Conservation (phyloP, 208 protist species). For the Vickermania ingenoplastis region DNA sequence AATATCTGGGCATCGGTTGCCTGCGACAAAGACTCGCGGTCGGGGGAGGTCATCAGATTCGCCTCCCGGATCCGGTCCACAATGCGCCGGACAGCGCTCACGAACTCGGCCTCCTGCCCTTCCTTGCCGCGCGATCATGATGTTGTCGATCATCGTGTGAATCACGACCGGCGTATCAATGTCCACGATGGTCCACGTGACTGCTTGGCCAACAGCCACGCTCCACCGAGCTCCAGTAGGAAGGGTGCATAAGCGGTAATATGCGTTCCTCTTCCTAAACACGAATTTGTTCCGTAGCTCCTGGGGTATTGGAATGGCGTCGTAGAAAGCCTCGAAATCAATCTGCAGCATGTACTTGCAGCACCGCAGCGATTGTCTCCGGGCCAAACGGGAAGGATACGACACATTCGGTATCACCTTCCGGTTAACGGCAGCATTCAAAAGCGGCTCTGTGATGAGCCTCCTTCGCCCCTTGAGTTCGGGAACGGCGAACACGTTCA, state of each 20-base stretch:
- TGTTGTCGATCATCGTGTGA: constrained; percentile 5
- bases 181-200: constrained; percentile 5
- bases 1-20: not conserved
- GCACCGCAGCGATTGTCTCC: constrained; percentile 4
- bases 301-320: constrained; percentile 3
- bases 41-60: constrained; percentile 1
- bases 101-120: constrained; percentile 1
- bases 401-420: not conserved
- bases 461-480: not conserved
- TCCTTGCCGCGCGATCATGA: not conserved
- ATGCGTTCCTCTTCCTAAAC: not conserved
- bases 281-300: constrained; percentile 2
- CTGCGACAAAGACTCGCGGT: not conserved
- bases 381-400: not conserved
- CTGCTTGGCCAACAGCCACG: not conserved
- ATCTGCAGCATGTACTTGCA: constrained; percentile 8
- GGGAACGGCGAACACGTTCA: constrained; percentile 4
- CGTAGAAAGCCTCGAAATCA: constrained; percentile 6
- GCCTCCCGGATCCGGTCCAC: not conserved
- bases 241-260: not conserved
- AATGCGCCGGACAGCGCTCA: constrained; percentile 1
- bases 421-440: constrained; percentile 2
- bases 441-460: not conserved
- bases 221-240: constrained; percentile 1
- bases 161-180: too few relatives aligned